Conservation (phyloP, 2,329 filamentous ascomycete genomes). For the Sordariomycetes sp. region DNA sequence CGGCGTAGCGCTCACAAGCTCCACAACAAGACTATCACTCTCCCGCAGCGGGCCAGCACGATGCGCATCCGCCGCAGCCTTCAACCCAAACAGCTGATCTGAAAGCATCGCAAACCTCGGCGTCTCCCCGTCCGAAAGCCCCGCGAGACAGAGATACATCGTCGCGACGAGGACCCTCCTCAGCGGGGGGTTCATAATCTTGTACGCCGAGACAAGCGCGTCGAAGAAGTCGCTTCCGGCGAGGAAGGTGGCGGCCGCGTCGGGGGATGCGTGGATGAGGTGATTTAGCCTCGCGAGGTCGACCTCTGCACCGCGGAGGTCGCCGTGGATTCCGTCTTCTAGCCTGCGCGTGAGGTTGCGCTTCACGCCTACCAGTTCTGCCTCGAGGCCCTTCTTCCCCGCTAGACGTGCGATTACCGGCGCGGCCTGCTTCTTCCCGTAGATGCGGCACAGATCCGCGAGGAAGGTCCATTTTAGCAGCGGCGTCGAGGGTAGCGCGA, state of each 20-base stretch:
- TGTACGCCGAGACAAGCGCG: slow-evolving; percentile 53
- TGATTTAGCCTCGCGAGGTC: slow-evolving; percentile 46
- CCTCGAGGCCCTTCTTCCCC: slow-evolving; percentile 33
- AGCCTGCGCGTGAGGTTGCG: slow-evolving; percentile 46
- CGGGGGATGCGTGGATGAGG: slow-evolving; percentile 47
- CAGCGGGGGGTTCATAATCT: slow-evolving; percentile 47
- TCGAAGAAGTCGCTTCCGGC: slow-evolving; percentile 83
- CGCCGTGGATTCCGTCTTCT: slow-evolving; percentile 43
- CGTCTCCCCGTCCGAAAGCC: slow-evolving; percentile 51
- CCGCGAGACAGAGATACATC: slow-evolving; percentile 60
- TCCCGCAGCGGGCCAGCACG: slow-evolving; percentile 37
- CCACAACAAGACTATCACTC: slow-evolving; percentile 65
- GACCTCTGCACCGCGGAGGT: slow-evolving; percentile 39
- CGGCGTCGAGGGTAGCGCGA: slow-evolving; percentile 24
- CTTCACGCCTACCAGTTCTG: slow-evolving; percentile 45
- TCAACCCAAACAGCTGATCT: slow-evolving; percentile 75
- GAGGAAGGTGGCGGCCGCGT: slow-evolving; percentile 50
- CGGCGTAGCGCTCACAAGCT: slow-evolving; percentile 70
- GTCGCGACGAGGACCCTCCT: slow-evolving; percentile 58
- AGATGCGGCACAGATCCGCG: slow-evolving; percentile 52
- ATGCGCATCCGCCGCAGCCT: slow-evolving; percentile 54
- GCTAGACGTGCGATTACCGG: slow-evolving; percentile 32
- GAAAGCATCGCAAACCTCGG: slow-evolving; percentile 63
- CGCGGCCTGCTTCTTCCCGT: slow-evolving; percentile 47
- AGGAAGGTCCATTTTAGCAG: slow-evolving; percentile 56